A percentile compares a stretch with the other conserved stretches of the same genome.
These are phyloP conservation scores for Rhodotorula toruloides DNA, from an alignment of 768 basidiomycete genomes.

Conservation along the genomic window DNA sequence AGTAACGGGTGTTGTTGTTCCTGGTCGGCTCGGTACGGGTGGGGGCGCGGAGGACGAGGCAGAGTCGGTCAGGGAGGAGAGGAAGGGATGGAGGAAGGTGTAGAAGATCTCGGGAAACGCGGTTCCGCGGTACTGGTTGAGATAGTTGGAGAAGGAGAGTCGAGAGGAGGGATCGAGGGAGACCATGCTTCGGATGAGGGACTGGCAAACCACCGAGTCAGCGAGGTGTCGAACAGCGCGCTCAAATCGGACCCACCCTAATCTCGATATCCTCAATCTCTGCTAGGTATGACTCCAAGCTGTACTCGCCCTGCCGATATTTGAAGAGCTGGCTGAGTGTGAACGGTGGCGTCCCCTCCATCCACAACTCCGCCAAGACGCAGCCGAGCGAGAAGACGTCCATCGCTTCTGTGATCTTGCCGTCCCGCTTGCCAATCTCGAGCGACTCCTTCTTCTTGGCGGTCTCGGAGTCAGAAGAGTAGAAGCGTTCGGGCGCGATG, in stretches of 20 bases:
- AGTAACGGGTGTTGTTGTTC: conserved; percentile 20
- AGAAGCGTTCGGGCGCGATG: conserved; percentile 93
- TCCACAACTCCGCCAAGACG: conserved; percentile 89
- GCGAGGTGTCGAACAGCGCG: neutral
- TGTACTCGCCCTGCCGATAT: conserved; percentile 76
- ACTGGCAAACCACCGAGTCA: conserved; percentile 51
- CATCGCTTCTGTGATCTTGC: conserved; percentile 88
- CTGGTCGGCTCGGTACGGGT: neutral
- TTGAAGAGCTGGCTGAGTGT: conserved; percentile 91
- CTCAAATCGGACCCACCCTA: conserved; percentile 56
- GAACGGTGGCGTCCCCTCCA: conserved; percentile 89
- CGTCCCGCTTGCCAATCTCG: conserved; percentile 60
- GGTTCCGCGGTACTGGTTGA: conserved; percentile 67
- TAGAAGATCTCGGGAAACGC: conserved; percentile 92
- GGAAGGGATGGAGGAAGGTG: conserved; percentile 86
- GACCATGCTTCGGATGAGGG: conserved; percentile 85
- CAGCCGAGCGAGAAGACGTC: conserved; percentile 94
- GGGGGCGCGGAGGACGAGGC: neutral
- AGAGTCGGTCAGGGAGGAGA: conserved; percentile 50
- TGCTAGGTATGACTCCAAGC: conserved; percentile 56
- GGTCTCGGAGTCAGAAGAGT: conserved; percentile 67
- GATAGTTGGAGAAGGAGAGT: conserved; percentile 72
- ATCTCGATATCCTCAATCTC: conserved; percentile 76
- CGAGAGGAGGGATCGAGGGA: conserved; percentile 67
- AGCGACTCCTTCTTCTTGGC: conserved; percentile 63